Evolutionary conservation across 805 yeast genomes (phyloP).

Genomic region (Kodamaea neixiangensis): DNA sequence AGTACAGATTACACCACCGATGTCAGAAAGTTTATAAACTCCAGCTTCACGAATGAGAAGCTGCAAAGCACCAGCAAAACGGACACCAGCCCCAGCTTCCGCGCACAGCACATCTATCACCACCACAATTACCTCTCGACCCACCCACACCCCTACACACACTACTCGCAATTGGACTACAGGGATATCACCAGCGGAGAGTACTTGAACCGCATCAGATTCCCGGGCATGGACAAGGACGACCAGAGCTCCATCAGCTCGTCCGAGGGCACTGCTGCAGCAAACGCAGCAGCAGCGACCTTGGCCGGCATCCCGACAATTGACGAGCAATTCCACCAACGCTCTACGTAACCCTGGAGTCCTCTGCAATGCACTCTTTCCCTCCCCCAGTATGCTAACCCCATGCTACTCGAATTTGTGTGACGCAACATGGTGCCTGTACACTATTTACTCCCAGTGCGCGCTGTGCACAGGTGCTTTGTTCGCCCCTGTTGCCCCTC

Average conservation of each 20-base stretch:
- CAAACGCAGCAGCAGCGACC: slow-evolving; percentile 4
- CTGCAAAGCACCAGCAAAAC: background rate
- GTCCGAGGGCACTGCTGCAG: background rate
- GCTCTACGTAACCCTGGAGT: background rate
- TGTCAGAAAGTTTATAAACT: slow-evolving; percentile 4
- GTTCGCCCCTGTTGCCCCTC: background rate
- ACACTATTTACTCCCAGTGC: background rate
- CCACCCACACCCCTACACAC: slow-evolving; percentile 9
- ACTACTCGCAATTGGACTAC: slow-evolving; percentile 11
- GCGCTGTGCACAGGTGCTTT: background rate
- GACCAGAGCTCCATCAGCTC: background rate
- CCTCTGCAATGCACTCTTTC: background rate
- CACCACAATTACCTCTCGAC: slow-evolving; percentile 7
- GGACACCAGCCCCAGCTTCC: background rate
- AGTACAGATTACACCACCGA: slow-evolving; percentile 4
- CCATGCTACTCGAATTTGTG: background rate
- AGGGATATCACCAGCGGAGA: slow-evolving; percentile 12
- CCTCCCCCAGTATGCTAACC: background rate
- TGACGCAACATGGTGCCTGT: slow-evolving; percentile 2
- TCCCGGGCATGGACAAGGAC: slow-evolving; percentile 17
- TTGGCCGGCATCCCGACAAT: slow-evolving; percentile 1
- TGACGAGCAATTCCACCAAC: background rate
- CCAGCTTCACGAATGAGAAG: slow-evolving; percentile 1
- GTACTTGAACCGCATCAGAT: slow-evolving; percentile 13
- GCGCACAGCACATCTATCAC: slow-evolving; percentile 5